Evolutionary conservation across 2,329 filamentous ascomycete species (phyloP).

Genomic region (Diatrype stigma): DNA sequence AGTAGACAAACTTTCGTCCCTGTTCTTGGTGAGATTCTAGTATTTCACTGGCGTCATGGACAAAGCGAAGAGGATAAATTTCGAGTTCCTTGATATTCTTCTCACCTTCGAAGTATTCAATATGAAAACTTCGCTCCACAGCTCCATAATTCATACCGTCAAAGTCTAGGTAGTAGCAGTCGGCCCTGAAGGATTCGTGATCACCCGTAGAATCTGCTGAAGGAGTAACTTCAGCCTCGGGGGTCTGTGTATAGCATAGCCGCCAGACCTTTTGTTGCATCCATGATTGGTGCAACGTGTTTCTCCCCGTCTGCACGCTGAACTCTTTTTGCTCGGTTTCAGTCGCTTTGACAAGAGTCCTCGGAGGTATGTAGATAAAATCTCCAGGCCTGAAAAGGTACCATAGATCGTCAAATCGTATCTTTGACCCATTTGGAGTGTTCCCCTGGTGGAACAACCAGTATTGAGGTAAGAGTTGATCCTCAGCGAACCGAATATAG

Average conservation of each 20-base stretch:
- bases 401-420: background rate
- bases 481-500: background rate
- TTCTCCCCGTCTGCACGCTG: background rate
- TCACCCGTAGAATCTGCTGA: background rate
- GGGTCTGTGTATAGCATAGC: background rate
- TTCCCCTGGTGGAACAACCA: background rate
- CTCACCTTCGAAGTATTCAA: background rate
- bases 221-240: background rate
- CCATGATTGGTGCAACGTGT: background rate
- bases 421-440: background rate
- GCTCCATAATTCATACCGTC: background rate
- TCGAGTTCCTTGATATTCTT: background rate
- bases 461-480: background rate
- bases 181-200: background rate
- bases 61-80: background rate
- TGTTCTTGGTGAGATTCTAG: background rate
- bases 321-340: background rate
- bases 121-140: background rate
- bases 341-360: background rate
- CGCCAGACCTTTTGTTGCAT: background rate
- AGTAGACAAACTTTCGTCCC: background rate
- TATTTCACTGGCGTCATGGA: background rate
- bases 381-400: background rate
- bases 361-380: background rate
- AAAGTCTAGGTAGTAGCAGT: background rate